phyloP scores from a whole-genome alignment of 2,329 filamentous ascomycete species.

The Fusarium multiceps region DNA sequence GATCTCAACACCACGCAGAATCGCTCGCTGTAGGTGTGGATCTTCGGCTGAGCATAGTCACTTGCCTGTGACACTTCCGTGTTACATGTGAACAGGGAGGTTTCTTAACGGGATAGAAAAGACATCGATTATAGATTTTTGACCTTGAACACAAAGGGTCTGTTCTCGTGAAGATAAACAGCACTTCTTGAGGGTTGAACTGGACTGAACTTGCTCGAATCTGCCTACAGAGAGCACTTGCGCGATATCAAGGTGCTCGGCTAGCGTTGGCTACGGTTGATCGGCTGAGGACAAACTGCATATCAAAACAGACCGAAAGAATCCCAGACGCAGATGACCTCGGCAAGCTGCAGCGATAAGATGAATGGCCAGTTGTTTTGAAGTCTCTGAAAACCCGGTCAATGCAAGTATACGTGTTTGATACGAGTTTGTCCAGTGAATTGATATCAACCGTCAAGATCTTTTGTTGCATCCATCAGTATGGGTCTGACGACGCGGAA shows the following conservation, averaged over 20 bases:
- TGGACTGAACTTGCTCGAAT: background rate
- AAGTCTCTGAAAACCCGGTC: background rate
- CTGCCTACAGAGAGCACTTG: background rate
- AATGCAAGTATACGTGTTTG: constrained; percentile 19
- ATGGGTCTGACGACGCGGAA: background rate
- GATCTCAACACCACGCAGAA: constrained; percentile 25
- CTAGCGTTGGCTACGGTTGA: constrained; percentile 10
- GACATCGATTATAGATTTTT: background rate
- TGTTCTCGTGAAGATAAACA: background rate
- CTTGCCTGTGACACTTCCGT: constrained; percentile 11
- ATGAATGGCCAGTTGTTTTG: constrained; percentile 6
- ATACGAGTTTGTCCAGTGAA: constrained; percentile 12
- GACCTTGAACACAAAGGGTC: background rate
- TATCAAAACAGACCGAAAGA: background rate
- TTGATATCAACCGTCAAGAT: background rate
- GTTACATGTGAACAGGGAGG: constrained; percentile 28
- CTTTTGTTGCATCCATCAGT: background rate
- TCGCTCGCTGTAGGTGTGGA: constrained; percentile 21
- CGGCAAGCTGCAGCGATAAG: constrained; percentile 6
- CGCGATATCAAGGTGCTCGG: constrained; percentile 5
- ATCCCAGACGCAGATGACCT: background rate
- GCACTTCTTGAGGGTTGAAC: too few species aligned
- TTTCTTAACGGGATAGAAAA: background rate
- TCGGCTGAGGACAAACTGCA: background rate
- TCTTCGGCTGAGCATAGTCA: constrained; percentile 12